Base-by-base conservation (phyloP, 352 stramenopile species). In the Hyaloperonospora brassicae region DNA sequence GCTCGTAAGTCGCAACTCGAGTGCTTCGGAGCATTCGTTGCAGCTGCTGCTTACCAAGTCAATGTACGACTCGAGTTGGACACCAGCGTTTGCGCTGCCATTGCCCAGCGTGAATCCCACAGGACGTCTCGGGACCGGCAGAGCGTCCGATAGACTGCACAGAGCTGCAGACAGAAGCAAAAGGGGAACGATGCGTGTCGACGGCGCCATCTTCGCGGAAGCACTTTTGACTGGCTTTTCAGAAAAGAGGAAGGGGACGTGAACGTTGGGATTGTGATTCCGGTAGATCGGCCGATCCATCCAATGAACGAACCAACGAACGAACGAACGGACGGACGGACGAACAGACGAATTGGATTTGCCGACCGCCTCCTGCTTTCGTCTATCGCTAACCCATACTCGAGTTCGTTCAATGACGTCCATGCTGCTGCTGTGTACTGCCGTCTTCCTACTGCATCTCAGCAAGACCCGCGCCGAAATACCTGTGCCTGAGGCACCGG, bases 21-120 rank as follows among this genome's bases (percentile, higher is more conserved):
- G 50, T 21, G 13, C n/a, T 14, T 8, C 13, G 7, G 41, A 43
- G 23, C n/a, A 46, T n/a, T n/a, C n/a, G n/a, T n/a, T n/a, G n/a
- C n/a, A n/a, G n/a, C 27, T 45, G 50, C 52, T 42, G 55, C 40
- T 47, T 64, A 86, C 79, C 72, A 90, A 55, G 50, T 93, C 80
- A n/a, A 93, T 68, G 55, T 86, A 93, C 22, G 78, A 82, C 66
- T 93, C 83, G 38, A 93, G 73, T 59, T 93, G 83, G 30, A 93
- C 74, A 30, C 73, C 68, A 2, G 83, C 83, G 13, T 73, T 56
- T 5, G 77, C 71, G 11, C 38, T 64, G 5, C 83, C 79, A 1
- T 70, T 43, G 12, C 76, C 75, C 14, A 85, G 53, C 1, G 73
- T 83, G 49, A 90, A 90, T 0, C 83, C 83, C 21, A 76, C 76